Base-by-base conservation (phyloP, 306 rosid genomes). In the Fragaria nilgerrensis region DNA sequence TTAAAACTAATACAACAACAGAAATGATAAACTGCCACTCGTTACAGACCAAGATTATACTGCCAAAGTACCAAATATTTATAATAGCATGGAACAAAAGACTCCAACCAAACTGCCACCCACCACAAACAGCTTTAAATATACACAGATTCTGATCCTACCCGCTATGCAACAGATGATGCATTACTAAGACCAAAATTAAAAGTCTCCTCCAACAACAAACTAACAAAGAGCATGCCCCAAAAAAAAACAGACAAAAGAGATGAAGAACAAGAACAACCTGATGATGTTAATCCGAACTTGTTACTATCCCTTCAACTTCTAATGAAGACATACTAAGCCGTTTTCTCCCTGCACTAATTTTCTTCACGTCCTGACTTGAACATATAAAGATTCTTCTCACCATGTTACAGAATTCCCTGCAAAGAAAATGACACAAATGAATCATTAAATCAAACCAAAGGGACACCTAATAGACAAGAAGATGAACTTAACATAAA, bases 321-420 rank as follows among this genome's bases (percentile, higher is more conserved):
- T 95, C 97, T 41, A 85, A 75, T 12, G 91, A 81, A 58, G 88
- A 86, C 73, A 85, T 72, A 8, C 70, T 66, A 0, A 86, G 88
- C 45, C 83, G 82, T 73, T 89, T 88, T 81, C 89, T 88, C 76
- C 90, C 94, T 4, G 88, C 56, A 50, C 85, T 89, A 89, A 92
- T 87, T 82, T 90, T 94, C 86, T 89, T 95, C 77, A 92, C 91
- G 65, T 92, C 94, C 77, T 81, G 88, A 81, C 91, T 89, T n/a
- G 91, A 92, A 71, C 94, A 88, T 62, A 96, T 92, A 37, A 89
- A 87, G 82, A 96, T 96, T 83, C 97, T 89, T 71, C 85, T 91
- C 77, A 89, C 99, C 89, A 92, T 87, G 62, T 80, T 87, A 79
- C 98, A 96, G 86, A 96, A 96, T 78, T 92, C 97, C 50, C 99